Evolutionary conservation across 176 grass and related monocot genomes (phyloP), one percentile per base, ranked within the genome.

Genomic region (Oryza meridionalis): DNA sequence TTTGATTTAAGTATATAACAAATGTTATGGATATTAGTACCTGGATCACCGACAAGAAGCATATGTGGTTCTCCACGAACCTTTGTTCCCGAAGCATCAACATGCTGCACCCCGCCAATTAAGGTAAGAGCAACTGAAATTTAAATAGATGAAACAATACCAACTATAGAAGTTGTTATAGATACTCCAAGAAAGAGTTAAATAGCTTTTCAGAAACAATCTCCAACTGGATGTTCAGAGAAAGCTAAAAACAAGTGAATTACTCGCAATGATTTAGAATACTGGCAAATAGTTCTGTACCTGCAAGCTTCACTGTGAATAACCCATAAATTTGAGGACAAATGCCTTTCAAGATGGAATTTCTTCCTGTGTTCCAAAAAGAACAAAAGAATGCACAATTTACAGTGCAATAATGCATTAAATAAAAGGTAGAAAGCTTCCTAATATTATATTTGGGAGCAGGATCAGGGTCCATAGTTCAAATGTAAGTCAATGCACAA

Each of bases 31-130:
- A 61, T 45, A 88, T n/a, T 22, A 71, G 58, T 92, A 98, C 92
- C 95, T 98, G 95, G 95, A 76, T 98, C 95, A 70, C 95, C 92
- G 79, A 98, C 95, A 71, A 98, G 95, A 98, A 98, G 95, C 80
- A 98, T 91, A 88, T 98, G 95, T 84, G 92, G 88, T 91, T 95
- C 95, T 66, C 95, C 92, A 63, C 95, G 95, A 80, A 98, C 49
- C 79, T 98, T 95, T 86, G 91, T 98, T 76, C 95, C 95, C 67
- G 91, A 98, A 77, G 82, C 76, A 93, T 90, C 87, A 90, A 93
- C 83, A 80, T 93, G 95, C 65, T 98, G 95, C 42, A 98, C 95
- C 65, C 95, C 92, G 19, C 95, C 92, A 83, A 98, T 98, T 78
- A 98, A 83, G 67, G 95, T 98, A 80, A 98, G 85, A 90, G 92